A percentile compares a stretch with the other conserved stretches of the same genome.
phyloP scores from a whole-genome alignment of 2,329 filamentous ascomycete species.

The Aspergillus aculeatinus region DNA sequence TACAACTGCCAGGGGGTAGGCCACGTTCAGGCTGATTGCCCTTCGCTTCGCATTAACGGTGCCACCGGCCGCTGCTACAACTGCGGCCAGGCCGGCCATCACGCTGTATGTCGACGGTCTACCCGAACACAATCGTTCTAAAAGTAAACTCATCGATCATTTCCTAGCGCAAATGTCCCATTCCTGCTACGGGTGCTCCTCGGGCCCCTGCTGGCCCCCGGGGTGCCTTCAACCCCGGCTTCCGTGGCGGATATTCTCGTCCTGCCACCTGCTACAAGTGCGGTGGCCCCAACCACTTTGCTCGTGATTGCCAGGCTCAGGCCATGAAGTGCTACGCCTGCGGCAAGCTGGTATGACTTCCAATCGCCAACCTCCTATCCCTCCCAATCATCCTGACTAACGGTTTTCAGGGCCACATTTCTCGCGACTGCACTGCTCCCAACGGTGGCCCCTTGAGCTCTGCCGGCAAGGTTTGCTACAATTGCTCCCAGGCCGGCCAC shows the following conservation, averaged over 20 bases:
- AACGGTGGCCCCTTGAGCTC: slow-evolving; percentile 95
- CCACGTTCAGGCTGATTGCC: slow-evolving; percentile 98
- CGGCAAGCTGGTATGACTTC: slow-evolving; percentile 67
- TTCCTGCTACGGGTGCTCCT: slow-evolving; percentile 64
- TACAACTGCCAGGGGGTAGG: slow-evolving; percentile 99
- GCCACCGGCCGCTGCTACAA: slow-evolving; percentile 90
- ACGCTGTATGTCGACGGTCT: slow-evolving; percentile 66
- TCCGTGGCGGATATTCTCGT: slow-evolving; percentile 64
- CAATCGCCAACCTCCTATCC: neutral
- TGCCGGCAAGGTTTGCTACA: slow-evolving; percentile 97
- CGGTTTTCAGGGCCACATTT: slow-evolving; percentile 69
- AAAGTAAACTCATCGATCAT: slow-evolving; percentile 3
- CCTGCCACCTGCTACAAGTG: slow-evolving; percentile 69
- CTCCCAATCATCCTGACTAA: neutral
- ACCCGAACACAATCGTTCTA: neutral
- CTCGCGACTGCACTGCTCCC: slow-evolving; percentile 89
- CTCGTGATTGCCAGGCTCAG: slow-evolving; percentile 95
- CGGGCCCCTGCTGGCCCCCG: slow-evolving; percentile 66
- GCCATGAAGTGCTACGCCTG: slow-evolving; percentile 99
- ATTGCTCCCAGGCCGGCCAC: slow-evolving; percentile 91
- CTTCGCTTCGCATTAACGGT: slow-evolving; percentile 87
- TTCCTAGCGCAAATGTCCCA: slow-evolving; percentile 74
- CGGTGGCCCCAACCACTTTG: slow-evolving; percentile 92
- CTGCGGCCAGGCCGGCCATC: slow-evolving; percentile 88
- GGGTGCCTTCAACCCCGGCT: slow-evolving; percentile 60